A percentile compares a stretch with the other conserved stretches of the same genome.
Conservation (phyloP, 1,284 basidiomycete species). For the Trichosporon asahii region DNA sequence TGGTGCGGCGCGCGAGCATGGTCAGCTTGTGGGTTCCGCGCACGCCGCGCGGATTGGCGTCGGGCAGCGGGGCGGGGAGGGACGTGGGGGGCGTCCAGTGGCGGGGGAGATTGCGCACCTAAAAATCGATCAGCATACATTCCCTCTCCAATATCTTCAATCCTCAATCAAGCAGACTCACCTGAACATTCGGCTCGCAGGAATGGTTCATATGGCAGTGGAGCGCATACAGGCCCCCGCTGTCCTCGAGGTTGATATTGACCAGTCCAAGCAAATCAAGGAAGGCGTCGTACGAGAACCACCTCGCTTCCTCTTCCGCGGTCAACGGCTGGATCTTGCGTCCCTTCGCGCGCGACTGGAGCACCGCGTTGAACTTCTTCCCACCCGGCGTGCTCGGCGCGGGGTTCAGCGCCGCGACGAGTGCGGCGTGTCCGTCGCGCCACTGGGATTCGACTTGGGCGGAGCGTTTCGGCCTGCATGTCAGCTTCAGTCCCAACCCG, state of each 20-base stretch:
- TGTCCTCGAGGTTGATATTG: constrained; percentile 79
- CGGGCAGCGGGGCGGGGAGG: constrained; percentile 57
- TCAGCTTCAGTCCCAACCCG: background rate
- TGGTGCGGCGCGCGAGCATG: constrained; percentile 63
- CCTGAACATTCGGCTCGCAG: constrained; percentile 72
- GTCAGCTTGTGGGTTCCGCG: constrained; percentile 50
- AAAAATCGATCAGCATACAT: constrained; percentile 6
- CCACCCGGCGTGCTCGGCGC: background rate
- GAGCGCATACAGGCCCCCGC: constrained; percentile 78
- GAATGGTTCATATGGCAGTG: constrained; percentile 85
- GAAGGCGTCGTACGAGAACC: constrained; percentile 73
- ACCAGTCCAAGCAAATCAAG: constrained; percentile 71
- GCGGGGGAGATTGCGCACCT: constrained; percentile 46
- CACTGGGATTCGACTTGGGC: constrained; percentile 57
- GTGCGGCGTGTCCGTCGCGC: constrained; percentile 61
- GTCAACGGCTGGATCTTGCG: constrained; percentile 56
- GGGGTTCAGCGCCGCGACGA: constrained; percentile 49
- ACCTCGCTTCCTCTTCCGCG: constrained; percentile 57
- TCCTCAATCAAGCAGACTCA: too few species aligned
- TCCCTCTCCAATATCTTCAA: too few species aligned
- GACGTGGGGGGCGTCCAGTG: constrained; percentile 59
- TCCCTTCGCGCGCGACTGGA: constrained; percentile 59
- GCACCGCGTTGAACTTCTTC: background rate
- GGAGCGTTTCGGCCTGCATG: constrained; percentile 10
- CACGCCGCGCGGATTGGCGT: constrained; percentile 52